phyloP scores from a whole-genome alignment of 2,329 filamentous ascomycete genomes.

The Zasmidium citrigriseum region DNA sequence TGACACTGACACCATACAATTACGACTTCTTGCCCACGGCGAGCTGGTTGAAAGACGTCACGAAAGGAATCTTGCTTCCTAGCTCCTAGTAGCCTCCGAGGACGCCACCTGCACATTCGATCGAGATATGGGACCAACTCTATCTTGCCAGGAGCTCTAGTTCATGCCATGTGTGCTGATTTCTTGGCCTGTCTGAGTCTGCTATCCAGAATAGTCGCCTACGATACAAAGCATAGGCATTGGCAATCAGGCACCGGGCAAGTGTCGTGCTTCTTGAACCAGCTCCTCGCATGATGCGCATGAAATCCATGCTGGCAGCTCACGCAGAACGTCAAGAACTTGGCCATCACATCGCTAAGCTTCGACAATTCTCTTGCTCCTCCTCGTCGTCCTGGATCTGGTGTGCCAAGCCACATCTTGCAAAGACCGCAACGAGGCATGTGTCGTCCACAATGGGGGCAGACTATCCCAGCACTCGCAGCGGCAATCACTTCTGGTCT shows the following conservation, averaged over 20 bases:
- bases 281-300: slow-evolving; percentile 62
- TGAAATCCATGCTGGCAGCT: slow-evolving; percentile 66
- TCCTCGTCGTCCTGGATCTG: slow-evolving; percentile 48
- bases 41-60: not conserved
- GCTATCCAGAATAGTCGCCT: not conserved
- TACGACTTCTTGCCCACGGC: too few species aligned
- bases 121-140: not conserved
- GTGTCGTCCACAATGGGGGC: slow-evolving; percentile 62
- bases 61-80: not conserved
- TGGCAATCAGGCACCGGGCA: slow-evolving; percentile 59
- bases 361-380: slow-evolving; percentile 32
- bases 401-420: slow-evolving; percentile 61
- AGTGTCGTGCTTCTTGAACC: slow-evolving; percentile 58
- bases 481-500: slow-evolving; percentile 32
- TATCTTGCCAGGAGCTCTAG: not conserved
- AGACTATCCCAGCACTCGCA: slow-evolving; percentile 51
- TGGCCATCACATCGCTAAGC: slow-evolving; percentile 49
- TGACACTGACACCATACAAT: too few species aligned
- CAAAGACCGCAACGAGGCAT: slow-evolving; percentile 66
- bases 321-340: slow-evolving; percentile 62
- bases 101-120: not conserved
- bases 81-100: not conserved
- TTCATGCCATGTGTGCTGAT: too few species aligned
- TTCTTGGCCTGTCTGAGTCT: not conserved
- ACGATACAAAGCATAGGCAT: slow-evolving; percentile 47